Evolutionary conservation across 768 basidiomycete genomes (phyloP), one percentile per base, ranked within the genome.

Genomic region (Amanita phalloides): DNA sequence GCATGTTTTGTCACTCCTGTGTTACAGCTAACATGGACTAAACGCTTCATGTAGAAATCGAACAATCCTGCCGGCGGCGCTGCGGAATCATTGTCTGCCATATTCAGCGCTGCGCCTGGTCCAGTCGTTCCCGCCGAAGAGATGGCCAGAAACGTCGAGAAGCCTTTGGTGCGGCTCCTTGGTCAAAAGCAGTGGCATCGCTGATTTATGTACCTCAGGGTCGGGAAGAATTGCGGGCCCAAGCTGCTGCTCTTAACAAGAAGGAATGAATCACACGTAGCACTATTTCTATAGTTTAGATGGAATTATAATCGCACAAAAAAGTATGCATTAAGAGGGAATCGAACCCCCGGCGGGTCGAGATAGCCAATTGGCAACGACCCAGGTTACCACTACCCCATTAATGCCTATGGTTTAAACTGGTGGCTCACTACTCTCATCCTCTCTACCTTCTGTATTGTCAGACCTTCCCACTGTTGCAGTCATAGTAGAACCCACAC

Each of bases 341-440:
- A 85, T 85, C 81, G 82, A 85, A 85, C 83, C 81, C 82, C 81
- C 83, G 83, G 83, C 83, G 83, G 83, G 81, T 84, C 83, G 81
- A 79, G 21, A 14, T 45, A 7, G 33, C 42, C 51, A 45, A 6
- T 61, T 77, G 76, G 76, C 76, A 77, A 77, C 75, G 74, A 77
- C 76, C 76, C 74, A 77, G 76, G 76, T 77, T 77, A 77, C 74
- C 76, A 77, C 76, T 77, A 78, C 76, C 75, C 76, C 74, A 77
- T 76, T 77, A 72, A 77, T 77, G 75, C 71, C 84, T 86, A 45
- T 13, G 17, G 13, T 4, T 14, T 28, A 33, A 17, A 17, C 1
- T 17, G 17, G 17, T 17, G 17, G 17, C 17, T 17, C 17, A 17
- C 17, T 17, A 1, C 17, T 17, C 17, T 17, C 17, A 17, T 17